phyloP scores from a whole-genome alignment of 805 yeast genomes.

The Ogataea methylovora region DNA sequence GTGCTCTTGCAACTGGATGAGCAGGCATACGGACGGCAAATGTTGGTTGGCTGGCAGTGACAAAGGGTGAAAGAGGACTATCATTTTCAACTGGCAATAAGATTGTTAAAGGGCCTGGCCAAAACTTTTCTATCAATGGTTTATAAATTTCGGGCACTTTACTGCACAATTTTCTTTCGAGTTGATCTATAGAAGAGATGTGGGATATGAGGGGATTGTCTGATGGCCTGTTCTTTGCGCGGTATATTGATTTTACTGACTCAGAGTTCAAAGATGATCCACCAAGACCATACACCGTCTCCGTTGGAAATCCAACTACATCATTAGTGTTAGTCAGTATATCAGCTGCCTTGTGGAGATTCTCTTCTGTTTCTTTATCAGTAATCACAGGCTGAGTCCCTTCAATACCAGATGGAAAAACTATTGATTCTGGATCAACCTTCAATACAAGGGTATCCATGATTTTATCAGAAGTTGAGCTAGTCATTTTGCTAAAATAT shows the following conservation, averaged over 20 bases:
- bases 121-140: conserved; percentile 57
- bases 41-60: conserved; percentile 84
- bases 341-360: conserved; percentile 51
- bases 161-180: conserved; percentile 49
- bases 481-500: no score
- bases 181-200: conserved; percentile 69
- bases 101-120: conserved; percentile 97
- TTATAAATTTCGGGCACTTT: conserved; percentile 63
- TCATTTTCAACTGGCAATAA: conserved; percentile 52
- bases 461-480: no score
- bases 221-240: conserved; percentile 88
- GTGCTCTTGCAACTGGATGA: conserved; percentile 84
- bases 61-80: conserved; percentile 56
- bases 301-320: conserved; percentile 92
- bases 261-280: conserved; percentile 74
- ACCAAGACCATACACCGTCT: conserved; percentile 94
- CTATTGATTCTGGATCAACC: conserved; percentile 47
- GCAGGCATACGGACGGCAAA: conserved; percentile 89
- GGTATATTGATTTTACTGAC: conserved; percentile 69
- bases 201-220: conserved; percentile 95
- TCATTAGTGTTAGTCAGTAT: conserved; percentile 41
- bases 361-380: conserved; percentile 44
- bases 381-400: conserved; percentile 31
- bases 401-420: conserved; percentile 33
- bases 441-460: conserved; percentile 37